Base-by-base conservation (phyloP, 1,139 yeast genomes). In the Sugiyamaella neomexicana region DNA sequence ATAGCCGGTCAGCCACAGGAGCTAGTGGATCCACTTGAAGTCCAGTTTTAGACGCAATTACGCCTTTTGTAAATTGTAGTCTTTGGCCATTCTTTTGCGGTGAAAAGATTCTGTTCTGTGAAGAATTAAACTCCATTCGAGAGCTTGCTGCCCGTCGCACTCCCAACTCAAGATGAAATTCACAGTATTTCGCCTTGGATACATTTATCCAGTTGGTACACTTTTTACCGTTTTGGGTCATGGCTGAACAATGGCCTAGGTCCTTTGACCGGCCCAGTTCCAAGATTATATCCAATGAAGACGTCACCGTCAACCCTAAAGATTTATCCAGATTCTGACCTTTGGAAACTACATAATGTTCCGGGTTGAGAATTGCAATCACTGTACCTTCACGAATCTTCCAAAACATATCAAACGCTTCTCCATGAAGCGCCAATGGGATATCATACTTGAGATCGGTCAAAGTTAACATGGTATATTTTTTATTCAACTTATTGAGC, bases 191-290 rank as follows among this genome's bases (percentile, higher is more conserved):
- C 1, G 80, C 73, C 47, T 74, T 75, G 10, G 76, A 70, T 32
- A 68, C 70, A 65, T 89, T 82, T 8, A 89, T 79, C 53, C 87
- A 83, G 12, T 79, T 74, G 9, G 73, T 72, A 70, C 98, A 91
- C 2, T 69, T 65, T 0, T 70, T 66, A 7, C 83, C 82, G 47
- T 76, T 80, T 25, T 72, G 70, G 16, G 71, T 68, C 0, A 75
- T 65, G 1, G 81, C 78, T n/a, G 73, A 68, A 68, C 99, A 93
- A 54, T 74, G 74, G 0, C 89, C 95, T 54, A 86, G 78, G 65
- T 89, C 82, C 55, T 79, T 76, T n/a, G 89, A 75, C 34, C 77
- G 73, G 0, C 96, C 99, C 43, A 93, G 75, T 62, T 88, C 95
- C 15, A 90, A 56, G 2, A 91, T 72, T 38, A 81, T 75, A 53